Conservation (phyloP, 768 basidiomycete genomes). For the Symmetrospora coprosmae region DNA sequence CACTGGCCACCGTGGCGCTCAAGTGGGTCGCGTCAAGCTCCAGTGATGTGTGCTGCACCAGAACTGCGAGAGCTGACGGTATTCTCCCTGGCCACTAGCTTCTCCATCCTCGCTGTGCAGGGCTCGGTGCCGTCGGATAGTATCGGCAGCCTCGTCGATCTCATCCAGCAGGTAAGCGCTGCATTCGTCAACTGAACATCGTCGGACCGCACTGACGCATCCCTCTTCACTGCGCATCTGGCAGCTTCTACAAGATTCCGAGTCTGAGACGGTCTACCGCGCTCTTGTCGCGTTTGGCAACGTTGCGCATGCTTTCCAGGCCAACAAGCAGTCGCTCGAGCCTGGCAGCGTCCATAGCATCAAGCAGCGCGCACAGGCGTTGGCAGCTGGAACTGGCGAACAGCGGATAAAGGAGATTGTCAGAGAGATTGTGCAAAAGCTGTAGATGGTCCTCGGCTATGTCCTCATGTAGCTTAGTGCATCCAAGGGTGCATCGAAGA, state of each 20-base stretch:
- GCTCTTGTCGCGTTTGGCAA: constrained; percentile 37
- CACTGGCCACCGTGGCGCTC: constrained; percentile 65
- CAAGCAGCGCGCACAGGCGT: constrained; percentile 21
- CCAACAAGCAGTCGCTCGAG: not conserved
- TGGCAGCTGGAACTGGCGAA: constrained; percentile 11
- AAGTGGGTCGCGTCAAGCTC: constrained; percentile 50
- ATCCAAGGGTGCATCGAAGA: not conserved
- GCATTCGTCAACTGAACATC: not conserved
- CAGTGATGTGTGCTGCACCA: not conserved
- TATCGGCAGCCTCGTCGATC: constrained; percentile 28
- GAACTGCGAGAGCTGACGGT: not conserved
- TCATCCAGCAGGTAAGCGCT: constrained; percentile 27
- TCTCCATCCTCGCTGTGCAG: constrained; percentile 33
- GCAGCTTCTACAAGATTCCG: constrained; percentile 27
- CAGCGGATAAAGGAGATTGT: constrained; percentile 18
- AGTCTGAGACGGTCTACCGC: constrained; percentile 36
- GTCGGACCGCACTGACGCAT: not conserved
- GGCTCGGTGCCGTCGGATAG: constrained; percentile 24
- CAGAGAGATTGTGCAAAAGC: not conserved
- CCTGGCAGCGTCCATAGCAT: constrained; percentile 4
- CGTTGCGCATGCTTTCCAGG: constrained; percentile 29
- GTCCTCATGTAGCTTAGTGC: not conserved
- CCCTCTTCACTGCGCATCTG: not conserved
- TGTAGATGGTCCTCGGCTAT: not conserved
- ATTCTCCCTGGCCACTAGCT: constrained; percentile 30